Conservation (phyloP, 1,284 basidiomycete species). For the Tylopilus sp. region DNA sequence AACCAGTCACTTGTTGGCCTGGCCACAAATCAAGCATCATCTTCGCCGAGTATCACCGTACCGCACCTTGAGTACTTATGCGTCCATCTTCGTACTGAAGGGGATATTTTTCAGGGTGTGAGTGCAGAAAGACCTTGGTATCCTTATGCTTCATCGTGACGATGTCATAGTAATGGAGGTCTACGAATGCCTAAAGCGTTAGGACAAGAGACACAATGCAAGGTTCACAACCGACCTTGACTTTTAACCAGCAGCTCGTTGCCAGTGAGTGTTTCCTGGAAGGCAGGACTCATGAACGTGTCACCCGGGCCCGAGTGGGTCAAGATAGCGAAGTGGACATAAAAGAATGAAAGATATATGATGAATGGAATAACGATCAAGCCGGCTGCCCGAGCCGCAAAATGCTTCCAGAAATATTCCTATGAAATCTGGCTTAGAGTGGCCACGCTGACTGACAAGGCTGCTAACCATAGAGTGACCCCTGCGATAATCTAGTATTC, state of each 20-base stretch:
- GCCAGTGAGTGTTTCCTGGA: constrained; percentile 93
- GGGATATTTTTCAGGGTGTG: constrained; percentile 88
- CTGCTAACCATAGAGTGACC: constrained; percentile 76
- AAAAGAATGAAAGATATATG: constrained; percentile 96
- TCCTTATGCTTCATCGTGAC: constrained; percentile 89
- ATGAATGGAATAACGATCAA: constrained; percentile 86
- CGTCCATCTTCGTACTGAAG: constrained; percentile 95
- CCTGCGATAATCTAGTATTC: constrained; percentile 83
- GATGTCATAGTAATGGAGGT: constrained; percentile 91
- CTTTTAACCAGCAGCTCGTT: constrained; percentile 91
- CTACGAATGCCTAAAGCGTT: constrained; percentile 40
- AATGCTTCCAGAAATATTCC: constrained; percentile 91
- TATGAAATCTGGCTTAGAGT: constrained; percentile 33
- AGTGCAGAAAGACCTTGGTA: constrained; percentile 91
- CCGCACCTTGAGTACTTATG: constrained; percentile 84
- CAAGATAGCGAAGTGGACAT: constrained; percentile 90
- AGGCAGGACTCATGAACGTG: constrained; percentile 94
- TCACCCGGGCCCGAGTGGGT: constrained; percentile 92
- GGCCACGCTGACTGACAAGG: background rate
- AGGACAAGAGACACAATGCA: constrained; percentile 2
- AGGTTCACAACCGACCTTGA: constrained; percentile 57
- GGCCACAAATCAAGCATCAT: constrained; percentile 5
- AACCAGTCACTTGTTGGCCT: constrained; percentile 99
- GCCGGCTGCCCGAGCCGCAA: constrained; percentile 81
- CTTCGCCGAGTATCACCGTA: background rate